phyloP scores from a whole-genome alignment of 495 filamentous ascomycete genomes.

The Penicillium pancosmium region DNA sequence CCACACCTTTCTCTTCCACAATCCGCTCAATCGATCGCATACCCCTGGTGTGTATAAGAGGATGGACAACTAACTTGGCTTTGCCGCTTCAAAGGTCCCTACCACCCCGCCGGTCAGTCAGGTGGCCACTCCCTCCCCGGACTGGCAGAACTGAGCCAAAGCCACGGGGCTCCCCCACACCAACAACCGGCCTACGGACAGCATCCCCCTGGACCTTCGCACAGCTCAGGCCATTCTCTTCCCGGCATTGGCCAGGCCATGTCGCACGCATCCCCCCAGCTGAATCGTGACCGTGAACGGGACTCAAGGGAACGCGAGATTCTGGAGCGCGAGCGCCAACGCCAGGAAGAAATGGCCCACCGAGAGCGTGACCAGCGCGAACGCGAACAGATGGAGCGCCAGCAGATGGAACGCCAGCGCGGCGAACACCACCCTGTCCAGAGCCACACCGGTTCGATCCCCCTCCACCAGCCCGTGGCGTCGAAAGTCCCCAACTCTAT shows the following conservation, averaged over 20 bases:
- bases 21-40: background rate
- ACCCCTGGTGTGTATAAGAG: background rate
- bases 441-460: constrained; percentile 80
- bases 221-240: constrained; percentile 51
- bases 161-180: constrained; percentile 49
- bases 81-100: constrained; percentile 37
- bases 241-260: constrained; percentile 56
- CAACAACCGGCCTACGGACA: constrained; percentile 52
- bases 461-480: constrained; percentile 88
- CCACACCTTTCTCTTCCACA: constrained; percentile 7
- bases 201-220: constrained; percentile 43
- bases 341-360: constrained; percentile 61
- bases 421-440: constrained; percentile 71
- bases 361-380: constrained; percentile 69
- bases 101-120: constrained; percentile 47
- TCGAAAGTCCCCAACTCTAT: constrained; percentile 77
- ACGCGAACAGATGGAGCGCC: constrained; percentile 61
- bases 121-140: constrained; percentile 55
- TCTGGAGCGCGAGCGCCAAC: constrained; percentile 52
- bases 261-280: constrained; percentile 54
- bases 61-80: constrained; percentile 26
- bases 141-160: constrained; percentile 54
- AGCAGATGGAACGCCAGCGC: constrained; percentile 54
- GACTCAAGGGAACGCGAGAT: constrained; percentile 54
- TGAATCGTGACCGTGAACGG: constrained; percentile 56